Evolutionary conservation across 2,329 filamentous ascomycete genomes (phyloP).

Genomic region (Neofusicoccum parvum): DNA sequence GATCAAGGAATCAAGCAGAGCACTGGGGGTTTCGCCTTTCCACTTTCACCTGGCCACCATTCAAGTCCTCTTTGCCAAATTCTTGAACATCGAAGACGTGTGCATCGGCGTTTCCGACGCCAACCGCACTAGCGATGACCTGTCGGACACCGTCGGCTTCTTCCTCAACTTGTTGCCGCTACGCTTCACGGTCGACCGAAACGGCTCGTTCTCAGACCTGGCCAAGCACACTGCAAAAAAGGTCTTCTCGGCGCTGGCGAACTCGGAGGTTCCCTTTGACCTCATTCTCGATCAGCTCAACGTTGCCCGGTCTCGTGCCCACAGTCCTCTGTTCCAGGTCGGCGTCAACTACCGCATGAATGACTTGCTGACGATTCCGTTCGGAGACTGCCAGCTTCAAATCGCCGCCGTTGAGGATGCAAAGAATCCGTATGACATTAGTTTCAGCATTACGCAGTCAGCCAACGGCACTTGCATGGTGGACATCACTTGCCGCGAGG

Average conservation of each 20-base stretch:
- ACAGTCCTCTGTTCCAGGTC: slow-evolving; percentile 55
- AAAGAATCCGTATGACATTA: slow-evolving; percentile 26
- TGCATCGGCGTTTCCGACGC: slow-evolving; percentile 54
- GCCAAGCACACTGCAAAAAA: slow-evolving; percentile 19
- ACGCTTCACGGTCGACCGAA: slow-evolving; percentile 34
- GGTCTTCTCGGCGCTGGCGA: slow-evolving; percentile 40
- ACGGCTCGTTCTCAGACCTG: slow-evolving; percentile 31
- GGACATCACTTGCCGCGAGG: slow-evolving; percentile 32
- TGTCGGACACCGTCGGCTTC: slow-evolving; percentile 45
- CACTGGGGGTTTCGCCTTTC: slow-evolving; percentile 43
- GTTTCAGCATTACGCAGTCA: slow-evolving; percentile 22
- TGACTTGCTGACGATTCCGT: slow-evolving; percentile 29
- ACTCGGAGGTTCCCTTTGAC: slow-evolving; percentile 54
- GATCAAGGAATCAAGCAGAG: slow-evolving; percentile 25
- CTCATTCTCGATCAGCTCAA: slow-evolving; percentile 49
- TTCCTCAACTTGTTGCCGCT: slow-evolving; percentile 55
- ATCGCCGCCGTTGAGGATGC: background rate
- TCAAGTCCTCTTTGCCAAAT: slow-evolving; percentile 37
- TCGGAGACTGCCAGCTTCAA: slow-evolving; percentile 30
- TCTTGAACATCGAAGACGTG: slow-evolving; percentile 42
- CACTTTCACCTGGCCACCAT: slow-evolving; percentile 52
- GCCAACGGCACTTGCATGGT: background rate
- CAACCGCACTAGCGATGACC: slow-evolving; percentile 37
- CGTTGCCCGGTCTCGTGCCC: slow-evolving; percentile 40
- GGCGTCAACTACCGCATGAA: slow-evolving; percentile 51